These are phyloP conservation scores for Debaryomycetaceae sp. DNA, from an alignment of 1,139 yeast genomes.

Conservation along the genomic window DNA sequence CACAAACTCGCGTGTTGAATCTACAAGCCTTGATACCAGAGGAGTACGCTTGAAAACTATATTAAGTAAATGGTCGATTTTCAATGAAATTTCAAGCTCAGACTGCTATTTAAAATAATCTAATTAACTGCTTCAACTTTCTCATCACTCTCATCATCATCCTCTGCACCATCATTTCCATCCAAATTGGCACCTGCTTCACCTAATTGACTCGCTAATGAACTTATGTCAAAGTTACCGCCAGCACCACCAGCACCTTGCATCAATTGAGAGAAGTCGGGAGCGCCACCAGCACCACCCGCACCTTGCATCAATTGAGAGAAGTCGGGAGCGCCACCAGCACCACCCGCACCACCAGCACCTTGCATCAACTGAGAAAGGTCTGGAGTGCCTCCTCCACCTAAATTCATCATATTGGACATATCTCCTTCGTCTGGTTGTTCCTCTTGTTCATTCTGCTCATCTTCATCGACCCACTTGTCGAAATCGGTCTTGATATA, in stretches of 20 bases:
- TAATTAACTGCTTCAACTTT: slow-evolving; percentile 18
- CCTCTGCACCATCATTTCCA: slow-evolving; percentile 30
- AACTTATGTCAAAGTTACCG: slow-evolving; percentile 32
- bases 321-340: slow-evolving; percentile 30
- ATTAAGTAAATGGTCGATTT: neutral
- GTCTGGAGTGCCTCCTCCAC: slow-evolving; percentile 27
- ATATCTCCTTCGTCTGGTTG: slow-evolving; percentile 45
- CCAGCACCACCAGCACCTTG: slow-evolving; percentile 31
- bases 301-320: slow-evolving; percentile 18
- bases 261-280: slow-evolving; percentile 18
- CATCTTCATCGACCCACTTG: slow-evolving; percentile 96
- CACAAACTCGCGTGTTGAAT: neutral
- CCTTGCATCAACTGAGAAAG: slow-evolving; percentile 17
- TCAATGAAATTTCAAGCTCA: neutral
- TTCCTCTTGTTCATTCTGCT: slow-evolving; percentile 57
- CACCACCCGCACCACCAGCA: slow-evolving; percentile 20
- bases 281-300: slow-evolving; percentile 25
- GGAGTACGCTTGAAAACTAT: neutral
- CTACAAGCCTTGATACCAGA: neutral
- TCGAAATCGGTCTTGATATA: slow-evolving; percentile 93
- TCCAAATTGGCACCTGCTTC: slow-evolving; percentile 30
- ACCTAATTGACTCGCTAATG: slow-evolving; percentile 45
- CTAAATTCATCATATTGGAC: slow-evolving; percentile 27
- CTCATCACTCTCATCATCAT: slow-evolving; percentile 24
- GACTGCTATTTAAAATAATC: neutral